Conservation (phyloP, 2,329 filamentous ascomycete genomes). For the Fusarium vanettenii region DNA sequence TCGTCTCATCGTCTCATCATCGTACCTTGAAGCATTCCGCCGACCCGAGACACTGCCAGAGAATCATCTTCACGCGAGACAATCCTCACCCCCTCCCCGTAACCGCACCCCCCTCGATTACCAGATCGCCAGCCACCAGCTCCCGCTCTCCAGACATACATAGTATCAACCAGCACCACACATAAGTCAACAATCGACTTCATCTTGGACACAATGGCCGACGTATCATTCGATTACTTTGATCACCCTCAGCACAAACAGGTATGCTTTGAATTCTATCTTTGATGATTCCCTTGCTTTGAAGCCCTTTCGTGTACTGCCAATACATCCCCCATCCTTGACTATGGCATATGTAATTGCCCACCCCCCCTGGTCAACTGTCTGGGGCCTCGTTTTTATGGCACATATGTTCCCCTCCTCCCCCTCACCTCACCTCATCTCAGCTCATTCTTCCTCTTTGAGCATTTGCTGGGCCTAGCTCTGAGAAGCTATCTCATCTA, state of each 20-base stretch:
- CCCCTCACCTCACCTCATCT: conserved; percentile 39
- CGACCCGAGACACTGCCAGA: conserved; percentile 16
- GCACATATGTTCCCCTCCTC: conserved; percentile 37
- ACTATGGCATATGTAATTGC: conserved; percentile 15
- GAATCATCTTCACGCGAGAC: not conserved
- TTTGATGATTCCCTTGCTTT: not conserved
- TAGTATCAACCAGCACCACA: conserved; percentile 29
- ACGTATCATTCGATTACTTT: conserved; percentile 46
- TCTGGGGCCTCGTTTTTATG: conserved; percentile 43
- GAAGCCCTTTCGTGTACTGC: not conserved
- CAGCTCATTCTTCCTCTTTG: conserved; percentile 35
- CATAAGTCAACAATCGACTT: conserved; percentile 36
- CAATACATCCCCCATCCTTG: conserved; percentile 18
- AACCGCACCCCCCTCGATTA: conserved; percentile 24
- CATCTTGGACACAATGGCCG: conserved; percentile 37
- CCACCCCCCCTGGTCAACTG: conserved; percentile 33
- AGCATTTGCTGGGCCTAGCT: conserved; percentile 22
- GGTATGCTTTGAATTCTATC: conserved; percentile 29
- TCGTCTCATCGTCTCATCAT: conserved; percentile 26
- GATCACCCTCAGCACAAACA: conserved; percentile 44
- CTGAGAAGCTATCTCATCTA: conserved; percentile 18
- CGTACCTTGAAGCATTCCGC: conserved; percentile 10
- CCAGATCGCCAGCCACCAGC: conserved; percentile 20
- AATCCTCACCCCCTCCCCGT: conserved; percentile 15
- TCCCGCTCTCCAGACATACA: conserved; percentile 26